Evolutionary conservation across 164 flowering plant species (phyloP).

Genomic region (Aristolochia californica): DNA sequence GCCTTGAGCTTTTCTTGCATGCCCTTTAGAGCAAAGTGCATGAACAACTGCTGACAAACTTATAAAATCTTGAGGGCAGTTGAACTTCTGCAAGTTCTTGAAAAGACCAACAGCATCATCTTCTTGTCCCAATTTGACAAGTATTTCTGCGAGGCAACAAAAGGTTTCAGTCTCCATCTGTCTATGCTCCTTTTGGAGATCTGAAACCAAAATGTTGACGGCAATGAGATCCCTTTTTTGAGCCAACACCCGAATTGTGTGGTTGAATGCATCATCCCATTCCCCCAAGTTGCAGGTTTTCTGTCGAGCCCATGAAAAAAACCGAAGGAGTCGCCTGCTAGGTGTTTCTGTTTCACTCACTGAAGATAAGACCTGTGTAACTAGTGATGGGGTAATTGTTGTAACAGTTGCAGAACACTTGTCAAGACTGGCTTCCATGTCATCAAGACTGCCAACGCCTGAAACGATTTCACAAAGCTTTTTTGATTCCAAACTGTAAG

Average conservation of each 20-base stretch:
- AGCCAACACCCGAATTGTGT: conserved; percentile 39
- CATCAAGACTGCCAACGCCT: conserved; percentile 52
- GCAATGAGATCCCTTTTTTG: conserved; percentile 46
- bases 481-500: conserved; percentile 7
- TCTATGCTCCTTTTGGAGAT: conserved; percentile 39
- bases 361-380: conserved; percentile 31
- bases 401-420: conserved; percentile 15
- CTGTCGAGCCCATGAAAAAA: conserved; percentile 52
- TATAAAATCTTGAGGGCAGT: conserved; percentile 34
- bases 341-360: conserved; percentile 45
- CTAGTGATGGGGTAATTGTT: conserved; percentile 30
- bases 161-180: conserved; percentile 45
- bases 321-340: conserved; percentile 57
- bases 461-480: conserved; percentile 38
- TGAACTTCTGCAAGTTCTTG: conserved; percentile 58
- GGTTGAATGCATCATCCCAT: conserved; percentile 41
- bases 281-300: conserved; percentile 11
- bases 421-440: conserved; percentile 48
- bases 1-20: conserved; percentile 59
- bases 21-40: conserved; percentile 64
- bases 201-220: conserved; percentile 43
- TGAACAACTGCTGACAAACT: conserved; percentile 42
- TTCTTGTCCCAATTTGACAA: conserved; percentile 52
- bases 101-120: conserved; percentile 67
- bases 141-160: conserved; percentile 40